Percentiles rank a stretch among this genome's conserved stretches.
Evolutionary conservation across 2,329 filamentous ascomycete genomes (phyloP).

Genomic region (Tolypocladium ovalisporum): DNA sequence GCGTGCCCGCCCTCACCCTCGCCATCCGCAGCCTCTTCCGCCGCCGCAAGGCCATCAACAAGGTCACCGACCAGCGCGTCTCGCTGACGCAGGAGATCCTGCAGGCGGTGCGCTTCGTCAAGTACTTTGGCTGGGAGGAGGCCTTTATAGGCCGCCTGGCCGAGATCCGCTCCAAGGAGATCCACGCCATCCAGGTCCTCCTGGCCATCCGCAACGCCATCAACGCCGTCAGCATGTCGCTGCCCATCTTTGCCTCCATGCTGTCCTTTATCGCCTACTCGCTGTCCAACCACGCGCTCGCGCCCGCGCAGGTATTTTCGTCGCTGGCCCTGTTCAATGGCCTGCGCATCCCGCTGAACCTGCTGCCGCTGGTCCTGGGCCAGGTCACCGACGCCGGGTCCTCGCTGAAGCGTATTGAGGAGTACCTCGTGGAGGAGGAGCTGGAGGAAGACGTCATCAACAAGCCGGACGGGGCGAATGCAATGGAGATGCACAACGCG

Average conservation of each 20-base stretch:
- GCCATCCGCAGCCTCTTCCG: conserved; percentile 68
- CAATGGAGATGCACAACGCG: conserved; percentile 61
- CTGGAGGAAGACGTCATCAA: conserved; percentile 56
- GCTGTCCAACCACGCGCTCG: conserved; percentile 53
- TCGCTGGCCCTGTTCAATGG: conserved; percentile 91
- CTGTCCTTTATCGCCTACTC: conserved; percentile 80
- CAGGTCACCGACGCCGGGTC: conserved; percentile 85
- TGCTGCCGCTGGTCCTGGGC: conserved; percentile 78
- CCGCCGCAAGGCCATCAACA: conserved; percentile 74
- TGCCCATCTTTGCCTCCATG: conserved; percentile 94
- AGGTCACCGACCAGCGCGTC: conserved; percentile 85
- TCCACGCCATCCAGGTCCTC: conserved; percentile 72
- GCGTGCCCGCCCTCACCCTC: conserved; percentile 65
- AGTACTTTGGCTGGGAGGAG: conserved; percentile 92
- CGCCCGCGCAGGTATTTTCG: conserved; percentile 76
- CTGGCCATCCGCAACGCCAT: conserved; percentile 77
- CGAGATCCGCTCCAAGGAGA: conserved; percentile 64
- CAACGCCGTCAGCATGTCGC: conserved; percentile 70
- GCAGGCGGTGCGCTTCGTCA: conserved; percentile 86
- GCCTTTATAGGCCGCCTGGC: conserved; percentile 71
- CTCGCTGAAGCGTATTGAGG: conserved; percentile 74
- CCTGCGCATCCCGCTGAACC: conserved; percentile 77
- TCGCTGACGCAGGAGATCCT: conserved; percentile 87
- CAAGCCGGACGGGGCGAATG: conserved; percentile 48
- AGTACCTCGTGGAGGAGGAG: conserved; percentile 82